These are phyloP conservation scores for Coprinopsis strossmayeri DNA, from an alignment of 768 basidiomycete species.

Conservation along the genomic window DNA sequence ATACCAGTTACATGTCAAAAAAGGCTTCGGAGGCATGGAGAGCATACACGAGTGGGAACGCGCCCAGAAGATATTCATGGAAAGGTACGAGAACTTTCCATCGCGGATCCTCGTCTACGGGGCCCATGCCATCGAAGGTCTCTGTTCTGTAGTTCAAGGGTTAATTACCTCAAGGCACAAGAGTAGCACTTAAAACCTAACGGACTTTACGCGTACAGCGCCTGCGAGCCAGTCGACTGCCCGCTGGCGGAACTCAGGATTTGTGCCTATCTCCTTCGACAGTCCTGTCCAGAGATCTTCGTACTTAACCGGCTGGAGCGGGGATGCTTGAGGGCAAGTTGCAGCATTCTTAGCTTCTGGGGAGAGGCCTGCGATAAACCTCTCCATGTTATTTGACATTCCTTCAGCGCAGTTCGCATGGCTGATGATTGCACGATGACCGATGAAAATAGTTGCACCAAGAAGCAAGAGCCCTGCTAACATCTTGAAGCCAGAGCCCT, in stretches of 20 bases:
- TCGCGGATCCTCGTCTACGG: slow-evolving; percentile 40
- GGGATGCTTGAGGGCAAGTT: slow-evolving; percentile 28
- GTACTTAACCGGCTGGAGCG: slow-evolving; percentile 33
- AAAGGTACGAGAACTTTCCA: slow-evolving; percentile 51
- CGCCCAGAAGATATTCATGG: slow-evolving; percentile 44
- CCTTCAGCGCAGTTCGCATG: neutral
- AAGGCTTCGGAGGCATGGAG: neutral
- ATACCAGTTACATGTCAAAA: neutral
- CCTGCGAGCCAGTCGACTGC: slow-evolving; percentile 43
- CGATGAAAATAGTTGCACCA: neutral
- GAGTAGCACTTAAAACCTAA: neutral
- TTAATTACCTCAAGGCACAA: neutral
- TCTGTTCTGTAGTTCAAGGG: slow-evolving; percentile 34
- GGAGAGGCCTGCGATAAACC: neutral
- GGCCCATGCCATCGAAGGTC: slow-evolving; percentile 42
- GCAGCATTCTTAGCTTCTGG: neutral
- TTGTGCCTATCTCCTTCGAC: slow-evolving; percentile 24
- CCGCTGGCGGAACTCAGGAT: slow-evolving; percentile 28
- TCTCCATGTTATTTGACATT: neutral
- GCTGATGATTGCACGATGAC: neutral
- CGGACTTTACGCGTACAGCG: slow-evolving; percentile 41
- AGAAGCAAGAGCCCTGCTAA: neutral
- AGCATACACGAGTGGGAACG: slow-evolving; percentile 63
- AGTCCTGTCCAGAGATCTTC: slow-evolving; percentile 29
- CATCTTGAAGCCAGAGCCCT: neutral